These are phyloP conservation scores for Edaphochlamys debaryana DNA, from an alignment of 139 green algal genomes.

Conservation along the genomic window DNA sequence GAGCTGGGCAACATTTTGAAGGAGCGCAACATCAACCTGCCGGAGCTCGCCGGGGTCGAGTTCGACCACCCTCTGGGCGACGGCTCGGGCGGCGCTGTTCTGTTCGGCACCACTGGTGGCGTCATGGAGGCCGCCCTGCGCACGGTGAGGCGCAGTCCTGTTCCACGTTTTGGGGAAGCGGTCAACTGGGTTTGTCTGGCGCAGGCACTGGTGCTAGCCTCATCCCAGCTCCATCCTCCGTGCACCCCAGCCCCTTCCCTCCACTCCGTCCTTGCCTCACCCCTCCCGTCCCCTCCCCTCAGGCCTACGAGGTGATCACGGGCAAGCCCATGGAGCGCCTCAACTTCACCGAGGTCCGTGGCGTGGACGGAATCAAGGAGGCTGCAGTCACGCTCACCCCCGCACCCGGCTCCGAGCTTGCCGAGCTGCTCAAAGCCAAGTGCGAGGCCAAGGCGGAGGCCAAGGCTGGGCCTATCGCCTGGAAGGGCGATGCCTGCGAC, in stretches of 20 bases:
- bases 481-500: background rate
- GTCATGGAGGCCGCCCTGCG: constrained; percentile 83
- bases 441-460: background rate
- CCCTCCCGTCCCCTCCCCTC: too few relatives aligned
- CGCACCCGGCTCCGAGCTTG: constrained; percentile 9
- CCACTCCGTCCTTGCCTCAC: too few relatives aligned
- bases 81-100: constrained; percentile 57
- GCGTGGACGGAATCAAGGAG: constrained; percentile 75
- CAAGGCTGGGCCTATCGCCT: background rate
- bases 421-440: constrained; percentile 17
- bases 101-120: constrained; percentile 80
- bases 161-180: too few relatives aligned
- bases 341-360: constrained; percentile 59
- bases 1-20: constrained; percentile 70
- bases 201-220: too few relatives aligned
- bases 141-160: constrained; percentile 54
- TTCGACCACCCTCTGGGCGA: constrained; percentile 70
- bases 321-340: constrained; percentile 50
- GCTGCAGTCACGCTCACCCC: constrained; percentile 57
- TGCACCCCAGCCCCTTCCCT: background rate
- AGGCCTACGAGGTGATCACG: constrained; percentile 55
- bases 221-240: too few relatives aligned
- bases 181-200: too few relatives aligned
- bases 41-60: constrained; percentile 48
- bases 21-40: constrained; percentile 22